A percentile compares a stretch with the other conserved stretches of the same genome.
These are phyloP conservation scores for Chrysoporthe deuterocubensis DNA, from an alignment of 2,329 filamentous ascomycete genomes.

Conservation along the genomic window DNA sequence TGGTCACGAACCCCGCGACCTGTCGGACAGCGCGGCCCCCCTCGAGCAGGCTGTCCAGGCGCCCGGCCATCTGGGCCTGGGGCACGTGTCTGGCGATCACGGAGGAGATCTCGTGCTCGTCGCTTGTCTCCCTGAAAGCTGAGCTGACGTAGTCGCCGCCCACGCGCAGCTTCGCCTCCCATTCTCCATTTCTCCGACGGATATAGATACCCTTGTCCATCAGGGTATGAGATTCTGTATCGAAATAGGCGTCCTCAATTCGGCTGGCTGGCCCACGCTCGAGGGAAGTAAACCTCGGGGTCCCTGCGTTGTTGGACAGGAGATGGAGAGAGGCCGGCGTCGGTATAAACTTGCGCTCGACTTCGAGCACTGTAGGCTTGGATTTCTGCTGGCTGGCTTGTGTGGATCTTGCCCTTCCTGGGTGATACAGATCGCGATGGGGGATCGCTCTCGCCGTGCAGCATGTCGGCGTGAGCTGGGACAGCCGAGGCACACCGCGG, in stretches of 20 bases:
- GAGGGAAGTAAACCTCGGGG: not conserved
- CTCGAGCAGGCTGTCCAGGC: not conserved
- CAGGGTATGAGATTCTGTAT: not conserved
- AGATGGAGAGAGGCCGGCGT: not conserved
- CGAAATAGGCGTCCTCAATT: not conserved
- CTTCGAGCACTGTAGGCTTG: not conserved
- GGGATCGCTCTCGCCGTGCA: not conserved
- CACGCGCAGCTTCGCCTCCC: not conserved
- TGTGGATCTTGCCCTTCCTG: too few species aligned
- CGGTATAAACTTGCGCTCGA: not conserved
- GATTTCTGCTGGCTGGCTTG: not conserved
- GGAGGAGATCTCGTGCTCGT: not conserved
- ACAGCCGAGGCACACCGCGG: not conserved
- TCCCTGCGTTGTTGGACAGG: not conserved
- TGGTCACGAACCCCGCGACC: not conserved
- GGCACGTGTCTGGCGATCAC: not conserved
- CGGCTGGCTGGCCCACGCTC: not conserved
- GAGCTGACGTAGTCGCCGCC: not conserved
- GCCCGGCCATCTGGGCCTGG: not conserved
- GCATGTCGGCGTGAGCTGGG: not conserved
- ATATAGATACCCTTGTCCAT: not conserved
- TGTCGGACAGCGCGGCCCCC: not conserved
- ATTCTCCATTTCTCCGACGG: not conserved
- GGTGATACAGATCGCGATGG: not conserved
- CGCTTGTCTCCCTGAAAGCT: not conserved